Evolutionary conservation across 202 grass and related monocot genomes (phyloP).

Genomic region (Zoysia matrella): DNA sequence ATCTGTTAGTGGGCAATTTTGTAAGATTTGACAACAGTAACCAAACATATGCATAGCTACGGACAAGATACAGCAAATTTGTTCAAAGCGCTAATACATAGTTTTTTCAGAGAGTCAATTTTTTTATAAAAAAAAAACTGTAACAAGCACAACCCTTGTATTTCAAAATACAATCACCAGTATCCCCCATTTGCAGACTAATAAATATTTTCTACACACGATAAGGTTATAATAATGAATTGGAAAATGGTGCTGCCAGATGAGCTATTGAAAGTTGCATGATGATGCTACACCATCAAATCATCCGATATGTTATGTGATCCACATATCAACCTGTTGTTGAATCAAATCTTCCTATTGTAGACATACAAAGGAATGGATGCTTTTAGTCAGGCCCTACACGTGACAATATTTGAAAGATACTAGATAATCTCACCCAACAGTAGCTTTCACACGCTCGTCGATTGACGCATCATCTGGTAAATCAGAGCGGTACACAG

Average conservation of each 20-base stretch:
- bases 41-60: no score
- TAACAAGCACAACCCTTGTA: no score
- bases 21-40: neutral
- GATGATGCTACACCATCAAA: neutral
- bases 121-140: no score
- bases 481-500: slow-evolving; percentile 74
- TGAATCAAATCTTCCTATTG: neutral
- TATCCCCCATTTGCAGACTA: neutral
- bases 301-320: neutral
- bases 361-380: neutral
- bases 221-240: neutral
- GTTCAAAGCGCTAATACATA: neutral
- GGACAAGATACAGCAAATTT: no score
- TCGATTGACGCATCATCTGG: slow-evolving; percentile 64
- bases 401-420: slow-evolving; percentile 3
- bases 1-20: slow-evolving; percentile 53
- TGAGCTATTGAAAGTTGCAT: neutral
- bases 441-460: slow-evolving; percentile 80
- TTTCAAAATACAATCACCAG: no score
- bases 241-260: neutral
- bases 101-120: no score
- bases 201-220: neutral
- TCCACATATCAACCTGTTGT: slow-evolving; percentile 2
- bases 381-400: neutral
- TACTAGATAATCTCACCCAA: slow-evolving; percentile 61